Evolutionary conservation across 129 eudicot species (phyloP).

Genomic region (Centella asiatica): DNA sequence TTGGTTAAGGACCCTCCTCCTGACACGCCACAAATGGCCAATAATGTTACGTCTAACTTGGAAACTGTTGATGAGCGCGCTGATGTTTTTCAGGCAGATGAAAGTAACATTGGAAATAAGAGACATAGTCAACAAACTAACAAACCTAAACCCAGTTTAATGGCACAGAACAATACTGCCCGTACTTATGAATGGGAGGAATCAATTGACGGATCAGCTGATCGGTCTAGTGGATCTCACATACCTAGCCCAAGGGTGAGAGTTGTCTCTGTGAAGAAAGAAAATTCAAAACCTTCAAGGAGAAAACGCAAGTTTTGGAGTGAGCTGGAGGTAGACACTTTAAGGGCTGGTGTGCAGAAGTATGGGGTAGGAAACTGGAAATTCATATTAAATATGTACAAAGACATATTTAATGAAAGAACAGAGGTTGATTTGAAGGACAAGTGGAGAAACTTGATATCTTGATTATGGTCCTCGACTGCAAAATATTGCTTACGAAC

Average conservation of each 20-base stretch:
- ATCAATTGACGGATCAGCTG: constrained; percentile 37
- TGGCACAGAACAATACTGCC: constrained; percentile 59
- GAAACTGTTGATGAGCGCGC: constrained; percentile 23
- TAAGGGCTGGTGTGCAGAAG: constrained; percentile 62
- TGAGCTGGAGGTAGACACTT: constrained; percentile 50
- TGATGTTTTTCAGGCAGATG: constrained; percentile 31
- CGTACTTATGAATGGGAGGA: constrained; percentile 70
- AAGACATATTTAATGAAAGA: constrained; percentile 57
- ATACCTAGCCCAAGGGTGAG: constrained; percentile 48
- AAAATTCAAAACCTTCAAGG: constrained; percentile 22
- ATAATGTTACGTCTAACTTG: constrained; percentile 23
- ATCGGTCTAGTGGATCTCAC: constrained; percentile 24
- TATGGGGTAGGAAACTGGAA: constrained; percentile 80
- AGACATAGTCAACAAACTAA: constrained; percentile 15
- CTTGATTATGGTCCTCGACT: background rate
- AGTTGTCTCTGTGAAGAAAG: constrained; percentile 32
- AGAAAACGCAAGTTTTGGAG: constrained; percentile 52
- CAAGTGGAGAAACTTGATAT: constrained; percentile 10
- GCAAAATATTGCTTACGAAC: no score
- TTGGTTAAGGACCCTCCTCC: constrained; percentile 74
- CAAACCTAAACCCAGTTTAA: constrained; percentile 33
- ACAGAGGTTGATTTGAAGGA: constrained; percentile 43
- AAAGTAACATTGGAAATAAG: constrained; percentile 8
- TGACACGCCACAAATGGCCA: constrained; percentile 53
- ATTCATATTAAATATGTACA: constrained; percentile 40